Percentiles rank a stretch among this genome's conserved stretches.
Conservation (phyloP, 1,139 yeast genomes). For the Nadsonia commutata region DNA sequence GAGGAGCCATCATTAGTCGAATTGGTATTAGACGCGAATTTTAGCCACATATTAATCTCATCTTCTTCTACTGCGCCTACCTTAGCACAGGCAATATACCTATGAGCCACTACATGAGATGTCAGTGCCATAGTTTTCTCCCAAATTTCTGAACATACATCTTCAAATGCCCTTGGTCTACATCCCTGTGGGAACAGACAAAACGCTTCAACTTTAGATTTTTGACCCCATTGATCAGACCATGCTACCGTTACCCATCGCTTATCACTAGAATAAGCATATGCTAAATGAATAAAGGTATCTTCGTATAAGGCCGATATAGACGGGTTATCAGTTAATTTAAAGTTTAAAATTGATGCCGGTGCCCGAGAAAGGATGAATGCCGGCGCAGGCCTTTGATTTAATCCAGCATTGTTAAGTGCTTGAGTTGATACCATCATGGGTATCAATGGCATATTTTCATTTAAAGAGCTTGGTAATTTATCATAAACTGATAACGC, state of each 20-base stretch:
- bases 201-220: slow-evolving; percentile 44
- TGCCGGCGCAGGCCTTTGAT: slow-evolving; percentile 17
- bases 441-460: background rate
- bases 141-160: slow-evolving; percentile 47
- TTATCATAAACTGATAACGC: slow-evolving; percentile 52
- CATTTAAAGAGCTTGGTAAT: slow-evolving; percentile 14
- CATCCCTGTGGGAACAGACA: slow-evolving; percentile 20
- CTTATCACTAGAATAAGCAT: slow-evolving; percentile 65
- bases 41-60: slow-evolving; percentile 21
- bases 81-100: slow-evolving; percentile 25
- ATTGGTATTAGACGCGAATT: slow-evolving; percentile 6
- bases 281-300: slow-evolving; percentile 69
- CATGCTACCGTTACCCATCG: slow-evolving; percentile 82
- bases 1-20: slow-evolving; percentile 25
- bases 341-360: slow-evolving; percentile 35
- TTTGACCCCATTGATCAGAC: slow-evolving; percentile 71
- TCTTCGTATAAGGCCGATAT: slow-evolving; percentile 42
- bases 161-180: slow-evolving; percentile 29
- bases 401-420: background rate
- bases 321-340: slow-evolving; percentile 28
- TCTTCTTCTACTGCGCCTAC: slow-evolving; percentile 22
- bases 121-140: slow-evolving; percentile 30
- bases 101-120: slow-evolving; percentile 15
- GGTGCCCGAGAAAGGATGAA: slow-evolving; percentile 22
- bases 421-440: background rate